Evolutionary conservation across 192 early-diverging fungal species (phyloP).

Genomic region (Chytriomyces sp.): DNA sequence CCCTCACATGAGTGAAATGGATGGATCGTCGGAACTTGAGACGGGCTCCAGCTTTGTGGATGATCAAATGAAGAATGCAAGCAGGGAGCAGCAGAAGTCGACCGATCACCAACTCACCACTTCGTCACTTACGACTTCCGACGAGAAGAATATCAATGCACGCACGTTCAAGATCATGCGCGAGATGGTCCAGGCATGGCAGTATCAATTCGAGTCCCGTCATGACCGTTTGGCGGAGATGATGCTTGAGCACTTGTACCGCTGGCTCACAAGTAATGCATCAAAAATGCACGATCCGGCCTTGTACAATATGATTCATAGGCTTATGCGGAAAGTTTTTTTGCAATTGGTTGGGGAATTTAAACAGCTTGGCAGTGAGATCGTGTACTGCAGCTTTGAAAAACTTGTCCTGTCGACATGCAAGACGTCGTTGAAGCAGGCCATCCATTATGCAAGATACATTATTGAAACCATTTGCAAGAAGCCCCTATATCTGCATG

Average conservation of each 20-base stretch:
- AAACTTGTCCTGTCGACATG: slow-evolving; percentile 79
- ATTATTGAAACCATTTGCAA: slow-evolving; percentile 67
- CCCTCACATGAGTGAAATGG: slow-evolving; percentile 75
- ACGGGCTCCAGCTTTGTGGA: slow-evolving; percentile 53
- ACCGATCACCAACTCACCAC: slow-evolving; percentile 18
- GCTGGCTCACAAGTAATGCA: slow-evolving; percentile 77
- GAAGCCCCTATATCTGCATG: slow-evolving; percentile 74
- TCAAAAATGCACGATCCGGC: slow-evolving; percentile 85
- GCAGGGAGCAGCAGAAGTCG: slow-evolving; percentile 21
- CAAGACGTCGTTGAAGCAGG: slow-evolving; percentile 74
- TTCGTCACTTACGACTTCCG: slow-evolving; percentile 37
- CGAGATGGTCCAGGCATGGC: slow-evolving; percentile 78
- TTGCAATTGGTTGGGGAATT: slow-evolving; percentile 82
- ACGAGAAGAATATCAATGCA: slow-evolving; percentile 41
- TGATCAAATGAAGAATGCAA: slow-evolving; percentile 48
- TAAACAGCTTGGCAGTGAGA: slow-evolving; percentile 70
- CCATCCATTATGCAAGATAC: slow-evolving; percentile 74
- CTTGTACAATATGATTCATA: slow-evolving; percentile 74
- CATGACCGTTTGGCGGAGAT: slow-evolving; percentile 58
- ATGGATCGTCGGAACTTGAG: slow-evolving; percentile 50
- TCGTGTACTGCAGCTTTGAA: slow-evolving; percentile 81
- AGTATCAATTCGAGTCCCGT: slow-evolving; percentile 64
- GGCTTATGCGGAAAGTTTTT: slow-evolving; percentile 89
- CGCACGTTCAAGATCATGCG: slow-evolving; percentile 78
- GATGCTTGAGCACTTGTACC: slow-evolving; percentile 79